phyloP scores from a whole-genome alignment of 352 stramenopile genomes.

The Pythium plurisporium region DNA sequence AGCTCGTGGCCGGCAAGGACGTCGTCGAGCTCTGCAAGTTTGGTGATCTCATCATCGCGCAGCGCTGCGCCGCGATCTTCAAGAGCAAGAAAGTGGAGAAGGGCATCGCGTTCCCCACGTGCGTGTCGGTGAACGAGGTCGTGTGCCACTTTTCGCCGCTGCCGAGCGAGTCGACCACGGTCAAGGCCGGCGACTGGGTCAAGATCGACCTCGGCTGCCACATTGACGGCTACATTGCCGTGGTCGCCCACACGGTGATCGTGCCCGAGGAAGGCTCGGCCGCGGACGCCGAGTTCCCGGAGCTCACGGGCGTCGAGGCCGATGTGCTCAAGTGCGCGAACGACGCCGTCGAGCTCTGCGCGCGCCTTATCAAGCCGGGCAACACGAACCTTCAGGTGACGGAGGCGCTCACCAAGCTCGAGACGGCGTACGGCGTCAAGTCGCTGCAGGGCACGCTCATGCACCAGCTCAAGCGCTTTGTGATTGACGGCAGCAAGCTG shows the following conservation, averaged over 20 bases:
- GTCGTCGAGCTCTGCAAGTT: constrained; percentile 96
- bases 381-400: constrained; percentile 96
- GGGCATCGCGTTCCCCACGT: constrained; percentile 99
- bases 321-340: constrained; percentile 97
- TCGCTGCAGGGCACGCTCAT: constrained; percentile 97
- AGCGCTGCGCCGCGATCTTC: constrained; percentile 91
- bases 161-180: constrained; percentile 65
- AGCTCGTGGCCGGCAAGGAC: constrained; percentile 92
- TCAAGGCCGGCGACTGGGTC: constrained; percentile 85
- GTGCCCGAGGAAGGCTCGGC: constrained; percentile 83
- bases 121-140: constrained; percentile 98
- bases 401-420: constrained; percentile 93
- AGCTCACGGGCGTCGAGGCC: constrained; percentile 69
- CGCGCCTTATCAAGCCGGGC: constrained; percentile 95
- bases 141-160: constrained; percentile 99
- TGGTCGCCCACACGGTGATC: constrained; percentile 97
- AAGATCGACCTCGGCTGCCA: constrained; percentile 98
- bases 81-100: constrained; percentile 98
- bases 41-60: constrained; percentile 78
- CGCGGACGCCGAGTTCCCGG: constrained; percentile 47
- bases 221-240: constrained; percentile 99
- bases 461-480: constrained; percentile 99
- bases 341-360: constrained; percentile 96
- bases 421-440: constrained; percentile 95
- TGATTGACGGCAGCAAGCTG: constrained; percentile 98